Base-by-base conservation (phyloP, 1,284 basidiomycete species). In the Cronartium ribicola region DNA sequence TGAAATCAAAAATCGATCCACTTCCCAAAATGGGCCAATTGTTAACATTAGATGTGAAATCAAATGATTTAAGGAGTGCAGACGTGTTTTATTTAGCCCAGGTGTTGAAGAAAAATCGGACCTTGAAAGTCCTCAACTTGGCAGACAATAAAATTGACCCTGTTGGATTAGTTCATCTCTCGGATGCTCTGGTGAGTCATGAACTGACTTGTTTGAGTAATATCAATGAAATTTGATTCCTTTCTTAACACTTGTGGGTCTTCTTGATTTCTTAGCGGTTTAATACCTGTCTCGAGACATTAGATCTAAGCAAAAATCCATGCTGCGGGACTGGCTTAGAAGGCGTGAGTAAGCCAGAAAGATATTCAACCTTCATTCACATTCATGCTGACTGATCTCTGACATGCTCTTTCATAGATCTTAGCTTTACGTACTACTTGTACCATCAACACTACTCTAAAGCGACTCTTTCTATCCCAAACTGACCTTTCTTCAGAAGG, bases 41-140 rank as follows among this genome's bases (percentile, higher is more conserved):
- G 5, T 36, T 71, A 40, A 71, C 69, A 13, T 65, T 71, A 22
- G 69, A 71, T 62, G 69, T 71, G 13, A 71, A 71, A 57, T 71
- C 61, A 20, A 71, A 71, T 46, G 69, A 71, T n/a, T 41, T 71
- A 40, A 71, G 46, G 62, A 57, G 61, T 39, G 11, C 82, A 67
- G 94, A 94, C 0, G 89, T 97, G 36, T 87, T 87, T 0, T 96
- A 96, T 81, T 87, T 98, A 55, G 90, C 93, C 0, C 94, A 97
- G 82, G 94, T 97, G 0, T 83, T 98, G 76, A 98, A 97, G 81
- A 88, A 94, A 57, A 98, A 98, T 81, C 85, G 94, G 40, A 98
- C 95, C 0, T 84, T 98, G 48, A 95, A 94, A 81, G 90, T 97
- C 13, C 85, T 97, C 41, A 98, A 97, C 80, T 82, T 98, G 63